Conservation (phyloP, 345 rosid genomes). For the Eucalyptus regnans region DNA sequence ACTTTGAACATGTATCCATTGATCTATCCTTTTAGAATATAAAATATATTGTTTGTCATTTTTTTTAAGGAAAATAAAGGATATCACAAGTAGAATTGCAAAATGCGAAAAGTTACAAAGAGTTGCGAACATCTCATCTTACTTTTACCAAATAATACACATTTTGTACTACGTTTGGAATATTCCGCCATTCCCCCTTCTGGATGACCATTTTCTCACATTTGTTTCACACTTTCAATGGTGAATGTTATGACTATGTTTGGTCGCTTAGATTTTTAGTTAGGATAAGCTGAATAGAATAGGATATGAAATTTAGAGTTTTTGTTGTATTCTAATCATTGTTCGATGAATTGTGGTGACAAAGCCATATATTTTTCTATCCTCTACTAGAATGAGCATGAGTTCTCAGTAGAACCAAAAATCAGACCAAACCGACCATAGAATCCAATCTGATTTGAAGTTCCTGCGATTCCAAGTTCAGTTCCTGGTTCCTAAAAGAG, state of each 20-base stretch:
- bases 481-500: accelerated
- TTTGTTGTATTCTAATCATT: background rate
- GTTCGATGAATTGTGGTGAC: background rate
- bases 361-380: background rate
- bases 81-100: background rate
- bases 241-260: background rate
- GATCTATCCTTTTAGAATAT: background rate
- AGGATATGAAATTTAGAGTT: background rate
- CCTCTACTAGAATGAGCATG: background rate
- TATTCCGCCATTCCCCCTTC: background rate
- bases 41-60: background rate
- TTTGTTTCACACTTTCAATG: background rate
- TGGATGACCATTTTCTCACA: background rate
- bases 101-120: no score
- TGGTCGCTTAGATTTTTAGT: accelerated
- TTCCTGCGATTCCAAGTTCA: no score
- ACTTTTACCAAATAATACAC: background rate
- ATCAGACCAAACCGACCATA: no score
- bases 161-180: background rate
- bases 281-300: accelerated
- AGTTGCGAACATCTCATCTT: background rate
- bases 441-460: no score
- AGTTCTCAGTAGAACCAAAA: no score
- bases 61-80: background rate
- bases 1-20: background rate